phyloP scores from a whole-genome alignment of 2,329 filamentous ascomycete species.

The Ambrosiella beaveri region DNA sequence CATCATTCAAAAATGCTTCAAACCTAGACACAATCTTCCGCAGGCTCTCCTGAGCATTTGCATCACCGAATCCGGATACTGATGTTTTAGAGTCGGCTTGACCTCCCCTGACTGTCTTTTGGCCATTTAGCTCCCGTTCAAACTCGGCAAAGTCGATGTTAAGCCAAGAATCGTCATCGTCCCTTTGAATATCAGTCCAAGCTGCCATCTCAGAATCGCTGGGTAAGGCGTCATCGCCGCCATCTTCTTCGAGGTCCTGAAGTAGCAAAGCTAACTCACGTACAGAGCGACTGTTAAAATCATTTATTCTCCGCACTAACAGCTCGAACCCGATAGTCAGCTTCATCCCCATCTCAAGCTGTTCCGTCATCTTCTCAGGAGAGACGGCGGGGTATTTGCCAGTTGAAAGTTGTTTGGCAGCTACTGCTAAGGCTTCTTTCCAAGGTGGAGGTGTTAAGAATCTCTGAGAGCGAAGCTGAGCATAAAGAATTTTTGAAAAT shows the following conservation, averaged over 20 bases:
- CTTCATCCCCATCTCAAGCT: conserved; percentile 70
- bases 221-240: conserved; percentile 50
- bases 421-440: conserved; percentile 19
- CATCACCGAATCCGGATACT: conserved; percentile 43
- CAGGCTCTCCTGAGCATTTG: conserved; percentile 54
- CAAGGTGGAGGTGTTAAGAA: conserved; percentile 48
- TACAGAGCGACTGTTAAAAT: conserved; percentile 49
- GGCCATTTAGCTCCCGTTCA: conserved; percentile 55
- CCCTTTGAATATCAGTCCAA: conserved; percentile 45
- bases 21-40: conserved; percentile 89
- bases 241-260: conserved; percentile 57
- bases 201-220: conserved; percentile 50
- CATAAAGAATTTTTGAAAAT: conserved; percentile 80
- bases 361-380: conserved; percentile 17
- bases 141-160: conserved; percentile 85
- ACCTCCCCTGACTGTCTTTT: conserved; percentile 21
- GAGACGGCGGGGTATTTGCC: not conserved
- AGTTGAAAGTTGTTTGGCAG: not conserved
- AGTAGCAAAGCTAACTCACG: conserved; percentile 62
- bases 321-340: conserved; percentile 83
- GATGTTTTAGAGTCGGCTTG: not conserved
- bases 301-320: conserved; percentile 50
- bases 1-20: conserved; percentile 77
- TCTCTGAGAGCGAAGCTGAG: conserved; percentile 73
- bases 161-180: conserved; percentile 81